Conservation (phyloP, 257 asterid species). For the Verbascum thapsus region DNA sequence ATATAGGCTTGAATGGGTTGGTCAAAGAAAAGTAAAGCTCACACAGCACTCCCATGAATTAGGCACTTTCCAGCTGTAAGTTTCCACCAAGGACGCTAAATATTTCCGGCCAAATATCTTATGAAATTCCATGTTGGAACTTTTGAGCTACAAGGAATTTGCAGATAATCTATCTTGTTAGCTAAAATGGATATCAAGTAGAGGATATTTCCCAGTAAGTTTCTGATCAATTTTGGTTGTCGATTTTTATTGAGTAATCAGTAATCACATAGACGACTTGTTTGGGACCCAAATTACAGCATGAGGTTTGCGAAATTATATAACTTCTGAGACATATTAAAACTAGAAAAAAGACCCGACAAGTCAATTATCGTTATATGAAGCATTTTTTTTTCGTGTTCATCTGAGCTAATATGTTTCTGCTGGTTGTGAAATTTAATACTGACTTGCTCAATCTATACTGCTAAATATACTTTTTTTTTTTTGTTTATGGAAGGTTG, state of each 20-base stretch:
- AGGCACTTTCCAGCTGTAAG: conserved; percentile 76
- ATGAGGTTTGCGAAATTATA: too few species aligned
- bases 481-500: conserved; percentile 11
- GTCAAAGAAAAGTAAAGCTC: conserved; percentile 73
- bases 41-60: conserved; percentile 71
- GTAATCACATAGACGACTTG: too few species aligned
- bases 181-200: conserved; percentile 23
- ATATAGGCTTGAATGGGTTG: conserved; percentile 83
- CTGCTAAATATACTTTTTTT: conserved; percentile 7
- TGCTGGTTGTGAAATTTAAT: neutral
- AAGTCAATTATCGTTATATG: neutral
- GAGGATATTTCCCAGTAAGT: conserved; percentile 18
- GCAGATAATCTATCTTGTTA: conserved; percentile 9
- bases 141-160: conserved; percentile 5
- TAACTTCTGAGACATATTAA: too few species aligned
- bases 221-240: conserved; percentile 28
- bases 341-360: too few species aligned
- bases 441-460: neutral
- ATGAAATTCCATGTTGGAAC: conserved; percentile 17
- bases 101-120: conserved; percentile 10
- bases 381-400: neutral
- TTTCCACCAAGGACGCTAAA: neutral
- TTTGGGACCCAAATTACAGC: too few species aligned
- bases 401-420: neutral
- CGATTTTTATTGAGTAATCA: conserved; percentile 17